Base-by-base conservation (phyloP, 2,329 filamentous ascomycete genomes). In the Fusarium globosum region DNA sequence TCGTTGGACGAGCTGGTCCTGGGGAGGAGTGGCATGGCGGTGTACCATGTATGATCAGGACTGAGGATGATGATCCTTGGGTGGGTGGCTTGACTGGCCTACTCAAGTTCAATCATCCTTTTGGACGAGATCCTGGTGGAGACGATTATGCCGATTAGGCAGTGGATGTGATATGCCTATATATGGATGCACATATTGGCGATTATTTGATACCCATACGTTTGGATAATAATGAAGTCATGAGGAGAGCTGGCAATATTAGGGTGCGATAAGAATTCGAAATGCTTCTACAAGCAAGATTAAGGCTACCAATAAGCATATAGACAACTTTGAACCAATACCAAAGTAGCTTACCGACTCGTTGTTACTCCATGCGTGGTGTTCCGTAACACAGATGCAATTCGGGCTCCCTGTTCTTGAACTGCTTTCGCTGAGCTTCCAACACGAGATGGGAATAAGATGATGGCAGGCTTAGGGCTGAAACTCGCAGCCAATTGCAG, bases 71-170 rank as follows among this genome's bases (percentile, higher is more conserved):
- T 78, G 96, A 98, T 81, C 94, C 96, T 23, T 99, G 96, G 96
- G 96, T 99, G 6, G 96, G 96, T 2, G 96, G 96, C 0, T 83
- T 99, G 79, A 99, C 97, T 80, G 94, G 94, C 15, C 81, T 98
- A 78, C 84, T 99, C 76, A 99, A 99, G 85, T 99, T 98, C 81
- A 99, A 99, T 81, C 94, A 97, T 83, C 95, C 96, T 0, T 98
- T 98, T 86, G 96, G 96, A 35, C 75, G 81, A 67, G 81, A 82
- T 36, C 77, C 80, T 26, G 70, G 75, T 4, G 79, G 75, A 8
- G 79, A 82, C 52, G 79, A 81, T 33, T 77, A 69, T 49, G 45
- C 61, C 7, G 78, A 80, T 51, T 81, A 77, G 74, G 42, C 6
- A 57, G 20, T 14, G 45, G 43, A 11, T 23, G 59, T 63, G 48